Base-by-base conservation (phyloP, 805 yeast species). In the Candida glaebosa region DNA sequence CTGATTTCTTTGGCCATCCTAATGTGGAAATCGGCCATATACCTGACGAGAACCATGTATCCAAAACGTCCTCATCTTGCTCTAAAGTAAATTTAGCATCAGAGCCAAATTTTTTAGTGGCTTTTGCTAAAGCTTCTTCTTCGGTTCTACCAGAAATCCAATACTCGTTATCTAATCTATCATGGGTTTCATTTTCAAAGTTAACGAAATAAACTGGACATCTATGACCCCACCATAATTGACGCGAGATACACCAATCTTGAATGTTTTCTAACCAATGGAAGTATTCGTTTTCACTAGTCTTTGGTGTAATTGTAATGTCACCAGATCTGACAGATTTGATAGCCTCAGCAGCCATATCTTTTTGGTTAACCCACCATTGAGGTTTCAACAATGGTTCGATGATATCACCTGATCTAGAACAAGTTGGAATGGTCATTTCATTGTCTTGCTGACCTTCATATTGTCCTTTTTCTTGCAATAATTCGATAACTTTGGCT, bases 221-320 rank as follows among this genome's bases (percentile, higher is more conserved):
- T 71, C 98, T 82, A 72, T 93, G 99, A 52, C 99, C 99, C 95
- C 95, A 87, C 84, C 84, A 79, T 57, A 79, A 73, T 61, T 79
- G 84, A 69, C 99, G 86, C 16, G 98, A 93, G 49, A 93, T 88
- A 81, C 99, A 93, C 99, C 99, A 93, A 70, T 93, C 99, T 72
- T 93, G 97, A 52, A 90, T 85, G 67, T 88, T 87, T 60, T 83
- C 93, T 66, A 91, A 73, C 99, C 99, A 93, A 63, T 82, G 87
- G 82, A 84, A 85, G 67, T 84, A 93, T 69, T 93, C 99, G 48
- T 84, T 79, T 71, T 89, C 96, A 10, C 96, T 89, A 16, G 90
- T 72, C 67, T 85, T 84, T 53, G 99, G 99, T 41, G 82, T 71
- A 57, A 93, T 87, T 41, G 79, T 78, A 56, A 91, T 78, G 40